phyloP scores from a whole-genome alignment of 169 alveolate genomes.

The Plasmodium fragile region DNA sequence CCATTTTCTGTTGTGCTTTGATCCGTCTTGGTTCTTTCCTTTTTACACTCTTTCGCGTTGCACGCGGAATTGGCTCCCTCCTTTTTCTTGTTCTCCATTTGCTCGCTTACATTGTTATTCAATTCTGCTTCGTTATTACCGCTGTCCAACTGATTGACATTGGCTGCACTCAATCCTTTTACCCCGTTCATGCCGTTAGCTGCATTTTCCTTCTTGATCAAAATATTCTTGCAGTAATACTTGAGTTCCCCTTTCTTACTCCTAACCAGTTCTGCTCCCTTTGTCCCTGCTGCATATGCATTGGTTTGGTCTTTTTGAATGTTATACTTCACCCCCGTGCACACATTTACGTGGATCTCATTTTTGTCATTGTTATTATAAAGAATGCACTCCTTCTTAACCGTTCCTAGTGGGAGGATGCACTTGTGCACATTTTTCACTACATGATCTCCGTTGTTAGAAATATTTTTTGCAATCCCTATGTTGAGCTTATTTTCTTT shows the following conservation, averaged over 20 bases:
- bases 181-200: background rate
- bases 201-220: background rate
- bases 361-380: background rate
- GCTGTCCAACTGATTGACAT: background rate
- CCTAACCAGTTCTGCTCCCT: background rate
- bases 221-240: background rate
- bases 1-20: background rate
- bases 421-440: background rate
- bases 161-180: background rate
- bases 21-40: background rate
- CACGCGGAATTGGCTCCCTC: background rate
- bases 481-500: background rate
- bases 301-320: background rate
- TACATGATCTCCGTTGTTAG: background rate
- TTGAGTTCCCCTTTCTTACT: constrained; percentile 1
- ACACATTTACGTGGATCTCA: background rate
- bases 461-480: background rate
- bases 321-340: background rate
- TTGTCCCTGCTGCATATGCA: background rate
- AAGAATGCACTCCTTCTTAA: background rate
- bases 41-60: background rate
- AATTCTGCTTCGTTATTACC: background rate
- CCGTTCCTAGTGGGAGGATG: background rate
- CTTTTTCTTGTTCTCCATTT: background rate
- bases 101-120: background rate